These are phyloP conservation scores for Mortierella sp. DNA, from an alignment of 371 early-diverging fungal genomes.

Conservation along the genomic window DNA sequence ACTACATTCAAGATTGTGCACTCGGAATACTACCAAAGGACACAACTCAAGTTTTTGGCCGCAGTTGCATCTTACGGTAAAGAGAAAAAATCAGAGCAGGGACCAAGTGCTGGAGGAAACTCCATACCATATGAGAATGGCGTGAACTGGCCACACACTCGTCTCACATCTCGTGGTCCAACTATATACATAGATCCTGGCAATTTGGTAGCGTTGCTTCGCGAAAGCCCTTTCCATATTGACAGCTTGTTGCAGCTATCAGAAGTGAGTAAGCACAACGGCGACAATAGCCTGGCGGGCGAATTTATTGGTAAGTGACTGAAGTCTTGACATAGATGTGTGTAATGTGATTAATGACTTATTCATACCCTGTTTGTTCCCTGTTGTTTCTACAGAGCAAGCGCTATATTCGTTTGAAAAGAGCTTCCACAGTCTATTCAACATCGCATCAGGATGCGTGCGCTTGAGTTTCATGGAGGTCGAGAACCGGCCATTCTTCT, in stretches of 20 bases:
- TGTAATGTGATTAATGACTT: too few species aligned
- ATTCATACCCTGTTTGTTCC: neutral
- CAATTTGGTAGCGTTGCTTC: constrained; percentile 72
- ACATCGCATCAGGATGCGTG: constrained; percentile 72
- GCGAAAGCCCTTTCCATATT: constrained; percentile 87
- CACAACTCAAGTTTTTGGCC: constrained; percentile 78
- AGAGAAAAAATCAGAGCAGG: too few species aligned
- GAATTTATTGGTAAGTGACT: constrained; percentile 72
- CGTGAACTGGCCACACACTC: too few species aligned
- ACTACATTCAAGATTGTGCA: constrained; percentile 76
- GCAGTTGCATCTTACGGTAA: constrained; percentile 75
- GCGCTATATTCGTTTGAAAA: constrained; percentile 87
- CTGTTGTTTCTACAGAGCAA: constrained; percentile 63
- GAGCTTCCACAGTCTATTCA: constrained; percentile 86
- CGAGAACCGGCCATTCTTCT: constrained; percentile 87
- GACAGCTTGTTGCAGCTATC: constrained; percentile 86
- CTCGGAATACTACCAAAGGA: constrained; percentile 74
- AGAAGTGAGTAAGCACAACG: constrained; percentile 86
- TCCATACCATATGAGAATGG: neutral
- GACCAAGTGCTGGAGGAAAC: neutral
- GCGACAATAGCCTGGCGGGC: constrained; percentile 78
- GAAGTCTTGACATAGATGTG: too few species aligned
- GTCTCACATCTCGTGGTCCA: too few species aligned
- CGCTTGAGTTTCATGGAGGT: constrained; percentile 76
- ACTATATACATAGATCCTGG: too few species aligned